phyloP scores from a whole-genome alignment of 2,329 filamentous ascomycete species.

The Botrytis fabae region DNA sequence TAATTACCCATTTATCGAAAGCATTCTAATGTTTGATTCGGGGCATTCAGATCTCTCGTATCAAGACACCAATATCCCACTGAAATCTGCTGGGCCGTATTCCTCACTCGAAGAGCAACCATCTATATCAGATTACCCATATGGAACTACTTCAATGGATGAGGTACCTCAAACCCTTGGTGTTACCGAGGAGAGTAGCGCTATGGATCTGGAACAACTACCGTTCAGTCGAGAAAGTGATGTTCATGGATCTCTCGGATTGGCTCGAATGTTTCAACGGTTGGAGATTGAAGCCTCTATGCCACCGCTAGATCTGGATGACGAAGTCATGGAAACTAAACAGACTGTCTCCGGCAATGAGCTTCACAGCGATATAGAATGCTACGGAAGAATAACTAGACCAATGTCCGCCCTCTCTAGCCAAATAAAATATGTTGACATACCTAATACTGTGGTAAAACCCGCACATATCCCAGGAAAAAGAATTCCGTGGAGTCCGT shows the following conservation, averaged over 20 bases:
- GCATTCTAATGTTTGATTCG: neutral
- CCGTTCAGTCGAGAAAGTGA: neutral
- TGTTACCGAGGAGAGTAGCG: neutral
- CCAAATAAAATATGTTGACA: neutral
- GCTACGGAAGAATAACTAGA: neutral
- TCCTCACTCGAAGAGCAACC: neutral
- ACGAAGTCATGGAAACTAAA: neutral
- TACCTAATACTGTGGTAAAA: neutral
- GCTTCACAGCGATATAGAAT: neutral
- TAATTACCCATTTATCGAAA: neutral
- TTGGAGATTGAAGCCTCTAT: conserved; percentile 15
- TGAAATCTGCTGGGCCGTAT: neutral
- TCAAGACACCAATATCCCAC: neutral
- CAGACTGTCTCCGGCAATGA: neutral
- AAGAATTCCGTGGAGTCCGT: neutral
- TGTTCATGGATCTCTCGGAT: conserved; percentile 9
- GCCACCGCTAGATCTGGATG: neutral
- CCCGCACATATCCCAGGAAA: neutral
- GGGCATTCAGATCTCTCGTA: neutral
- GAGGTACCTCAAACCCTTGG: too few relatives aligned
- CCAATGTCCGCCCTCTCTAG: neutral
- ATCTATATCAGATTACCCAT: neutral
- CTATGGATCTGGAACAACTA: neutral
- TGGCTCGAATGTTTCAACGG: neutral
- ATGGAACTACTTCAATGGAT: too few relatives aligned